Conservation (phyloP, 1,139 yeast genomes). For the Candida labiduridarum region DNA sequence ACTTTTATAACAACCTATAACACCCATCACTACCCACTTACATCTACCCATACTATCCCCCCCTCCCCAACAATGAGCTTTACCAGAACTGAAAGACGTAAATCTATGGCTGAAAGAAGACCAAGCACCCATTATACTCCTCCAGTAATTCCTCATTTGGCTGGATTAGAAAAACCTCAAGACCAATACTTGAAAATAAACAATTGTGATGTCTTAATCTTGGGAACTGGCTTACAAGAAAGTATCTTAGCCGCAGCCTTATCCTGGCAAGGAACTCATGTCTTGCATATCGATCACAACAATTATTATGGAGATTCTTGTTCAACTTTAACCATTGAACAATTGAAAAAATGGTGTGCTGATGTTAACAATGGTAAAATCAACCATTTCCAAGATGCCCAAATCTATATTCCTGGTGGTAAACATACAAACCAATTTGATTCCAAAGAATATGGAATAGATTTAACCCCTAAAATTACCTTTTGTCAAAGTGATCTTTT, state of each 20-base stretch:
- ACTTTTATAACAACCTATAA: no score
- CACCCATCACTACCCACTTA: no score
- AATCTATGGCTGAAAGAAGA: slow-evolving; percentile 74
- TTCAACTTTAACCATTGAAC: slow-evolving; percentile 85
- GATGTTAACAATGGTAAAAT: slow-evolving; percentile 59
- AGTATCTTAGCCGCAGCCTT: slow-evolving; percentile 89
- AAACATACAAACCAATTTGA: slow-evolving; percentile 47
- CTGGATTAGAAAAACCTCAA: slow-evolving; percentile 73
- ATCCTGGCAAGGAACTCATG: slow-evolving; percentile 95
- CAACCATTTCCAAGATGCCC: slow-evolving; percentile 58
- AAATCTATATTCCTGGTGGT: slow-evolving; percentile 69
- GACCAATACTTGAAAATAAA: slow-evolving; percentile 52
- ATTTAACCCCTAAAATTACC: slow-evolving; percentile 83
- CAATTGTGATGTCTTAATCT: slow-evolving; percentile 81
- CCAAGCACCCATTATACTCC: slow-evolving; percentile 58
- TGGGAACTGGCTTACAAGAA: slow-evolving; percentile 92
- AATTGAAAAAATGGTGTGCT: slow-evolving; percentile 77
- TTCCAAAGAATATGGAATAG: slow-evolving; percentile 82
- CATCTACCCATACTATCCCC: no score
- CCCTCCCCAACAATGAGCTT: slow-evolving; percentile 8
- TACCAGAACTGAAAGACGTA: slow-evolving; percentile 51
- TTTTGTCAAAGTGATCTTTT: slow-evolving; percentile 88
- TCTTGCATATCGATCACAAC: slow-evolving; percentile 83
- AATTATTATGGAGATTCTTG: slow-evolving; percentile 85
- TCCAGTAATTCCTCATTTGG: slow-evolving; percentile 74